Evolutionary conservation across 495 filamentous ascomycete genomes (phyloP).

Genomic region (Podospora anserina): DNA sequence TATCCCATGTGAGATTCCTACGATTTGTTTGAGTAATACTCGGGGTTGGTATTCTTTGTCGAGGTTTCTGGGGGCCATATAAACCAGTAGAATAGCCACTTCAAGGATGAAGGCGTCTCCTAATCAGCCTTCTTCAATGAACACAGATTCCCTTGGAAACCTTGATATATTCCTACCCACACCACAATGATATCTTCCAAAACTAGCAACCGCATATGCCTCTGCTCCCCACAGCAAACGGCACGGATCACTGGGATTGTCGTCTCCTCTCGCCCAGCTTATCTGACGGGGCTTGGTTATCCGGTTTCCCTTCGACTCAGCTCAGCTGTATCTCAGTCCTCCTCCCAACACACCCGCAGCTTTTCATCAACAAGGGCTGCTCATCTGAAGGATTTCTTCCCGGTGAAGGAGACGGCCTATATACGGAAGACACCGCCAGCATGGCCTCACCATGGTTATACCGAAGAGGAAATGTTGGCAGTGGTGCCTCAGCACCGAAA

Average conservation of each 20-base stretch:
- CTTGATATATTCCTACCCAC: neutral
- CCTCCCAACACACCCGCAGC: conserved; percentile 11
- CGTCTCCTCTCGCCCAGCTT: conserved; percentile 22
- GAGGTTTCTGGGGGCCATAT: neutral
- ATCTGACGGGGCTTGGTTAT: conserved; percentile 20
- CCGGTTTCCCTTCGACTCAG: conserved; percentile 27
- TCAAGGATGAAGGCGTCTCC: neutral
- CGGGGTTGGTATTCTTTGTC: conserved; percentile 3
- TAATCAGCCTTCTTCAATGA: neutral
- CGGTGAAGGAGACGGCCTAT: conserved; percentile 42
- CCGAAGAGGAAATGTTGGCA: conserved; percentile 45
- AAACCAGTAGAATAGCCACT: neutral
- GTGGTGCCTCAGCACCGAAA: conserved; percentile 41
- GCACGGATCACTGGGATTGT: conserved; percentile 32
- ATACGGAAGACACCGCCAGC: conserved; percentile 54
- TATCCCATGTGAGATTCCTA: neutral
- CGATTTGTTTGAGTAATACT: neutral
- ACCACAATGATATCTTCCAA: conserved; percentile 27
- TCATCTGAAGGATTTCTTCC: conserved; percentile 47
- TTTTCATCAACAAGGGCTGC: conserved; percentile 44
- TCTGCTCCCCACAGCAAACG: conserved; percentile 36
- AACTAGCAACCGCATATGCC: conserved; percentile 28
- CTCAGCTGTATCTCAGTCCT: conserved; percentile 8
- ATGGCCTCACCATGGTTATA: conserved; percentile 67
- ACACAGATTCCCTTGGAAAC: neutral